These are phyloP conservation scores for Termitomyces sp. DNA, from an alignment of 768 basidiomycete species.

Conservation along the genomic window DNA sequence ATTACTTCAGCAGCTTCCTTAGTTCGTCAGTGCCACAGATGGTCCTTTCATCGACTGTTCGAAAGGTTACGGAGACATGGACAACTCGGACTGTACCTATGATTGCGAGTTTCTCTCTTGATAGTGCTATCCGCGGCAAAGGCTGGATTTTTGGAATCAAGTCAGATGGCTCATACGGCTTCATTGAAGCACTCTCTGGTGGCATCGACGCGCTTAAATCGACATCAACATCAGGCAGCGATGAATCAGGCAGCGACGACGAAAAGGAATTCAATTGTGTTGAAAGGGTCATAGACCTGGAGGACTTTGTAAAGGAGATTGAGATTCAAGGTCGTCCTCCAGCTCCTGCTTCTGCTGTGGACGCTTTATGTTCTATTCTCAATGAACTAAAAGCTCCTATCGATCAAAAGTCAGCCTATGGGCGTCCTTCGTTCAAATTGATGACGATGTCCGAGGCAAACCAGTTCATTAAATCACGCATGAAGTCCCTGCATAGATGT, in stretches of 20 bases:
- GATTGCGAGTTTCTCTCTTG: constrained; percentile 1
- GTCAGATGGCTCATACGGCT: not conserved
- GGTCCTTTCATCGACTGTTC: constrained; percentile 11
- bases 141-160: constrained; percentile 16
- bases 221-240: not conserved
- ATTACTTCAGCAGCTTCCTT: too few relatives aligned
- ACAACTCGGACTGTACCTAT: constrained; percentile 13
- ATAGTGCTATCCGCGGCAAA: constrained; percentile 1
- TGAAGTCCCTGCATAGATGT: too few relatives aligned
- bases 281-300: constrained; percentile 5
- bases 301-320: constrained; percentile 17
- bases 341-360: constrained; percentile 12
- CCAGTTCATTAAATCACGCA: not conserved
- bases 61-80: too few relatives aligned
- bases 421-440: not conserved
- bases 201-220: not conserved
- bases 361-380: constrained; percentile 11
- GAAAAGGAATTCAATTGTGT: not conserved
- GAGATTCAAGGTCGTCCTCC: constrained; percentile 17
- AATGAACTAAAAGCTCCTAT: not conserved
- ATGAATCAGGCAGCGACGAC: not conserved
- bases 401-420: not conserved
- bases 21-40: constrained; percentile 10
- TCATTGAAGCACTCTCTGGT: not conserved
- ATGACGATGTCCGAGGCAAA: not conserved